These are phyloP conservation scores for Solanum infundibuliforme DNA, from an alignment of 257 asterid species.

Conservation along the genomic window DNA sequence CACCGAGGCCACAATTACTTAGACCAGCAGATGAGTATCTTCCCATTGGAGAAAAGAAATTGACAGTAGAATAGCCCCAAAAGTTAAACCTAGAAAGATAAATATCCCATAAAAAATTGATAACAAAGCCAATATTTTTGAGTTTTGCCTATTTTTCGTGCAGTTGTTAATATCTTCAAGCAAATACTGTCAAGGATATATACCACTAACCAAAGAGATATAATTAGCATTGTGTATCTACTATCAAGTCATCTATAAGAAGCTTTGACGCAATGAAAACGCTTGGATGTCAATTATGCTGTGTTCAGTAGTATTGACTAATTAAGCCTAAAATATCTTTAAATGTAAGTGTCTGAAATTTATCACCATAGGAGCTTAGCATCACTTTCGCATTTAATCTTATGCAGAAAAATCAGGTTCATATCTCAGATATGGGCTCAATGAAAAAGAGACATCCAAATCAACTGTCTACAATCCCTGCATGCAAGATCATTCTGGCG, in stretches of 20 bases:
- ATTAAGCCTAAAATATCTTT: background rate
- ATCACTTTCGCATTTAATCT: background rate
- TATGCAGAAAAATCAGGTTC: background rate
- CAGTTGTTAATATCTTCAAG: background rate
- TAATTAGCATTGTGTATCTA: background rate
- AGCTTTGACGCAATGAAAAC: background rate
- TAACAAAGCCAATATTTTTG: background rate
- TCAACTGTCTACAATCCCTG: background rate
- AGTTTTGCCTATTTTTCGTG: background rate
- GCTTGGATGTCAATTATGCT: background rate
- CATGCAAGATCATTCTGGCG: background rate
- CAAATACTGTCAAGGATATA: background rate
- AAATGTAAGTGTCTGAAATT: background rate
- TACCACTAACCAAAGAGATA: background rate
- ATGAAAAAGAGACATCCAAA: background rate
- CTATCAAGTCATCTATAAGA: background rate
- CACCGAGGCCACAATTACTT: constrained; percentile 50
- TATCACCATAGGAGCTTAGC: background rate
- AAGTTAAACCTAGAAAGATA: constrained; percentile 64
- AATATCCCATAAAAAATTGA: constrained; percentile 1
- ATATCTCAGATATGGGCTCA: background rate
- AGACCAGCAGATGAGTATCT: constrained; percentile 70
- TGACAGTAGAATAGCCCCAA: constrained; percentile 97
- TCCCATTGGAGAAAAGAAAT: constrained; percentile 92
- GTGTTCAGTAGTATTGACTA: background rate